Evolutionary conservation across 2,329 filamentous ascomycete species (phyloP).

Genomic region (Karstenula rhodostoma): DNA sequence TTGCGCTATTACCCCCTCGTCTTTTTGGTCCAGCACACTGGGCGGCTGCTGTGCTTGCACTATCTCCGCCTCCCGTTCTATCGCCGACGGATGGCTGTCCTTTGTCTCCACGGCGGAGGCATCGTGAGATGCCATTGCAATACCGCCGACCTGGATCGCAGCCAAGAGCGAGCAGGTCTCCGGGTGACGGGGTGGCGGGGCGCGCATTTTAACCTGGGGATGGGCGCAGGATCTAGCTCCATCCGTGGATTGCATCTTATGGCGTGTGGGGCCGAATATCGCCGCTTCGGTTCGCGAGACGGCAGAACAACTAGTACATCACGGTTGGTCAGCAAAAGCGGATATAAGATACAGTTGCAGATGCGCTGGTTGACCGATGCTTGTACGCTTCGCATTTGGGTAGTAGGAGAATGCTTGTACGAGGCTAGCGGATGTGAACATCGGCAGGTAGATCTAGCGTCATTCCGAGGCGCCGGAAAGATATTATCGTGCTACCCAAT

Average conservation of each 20-base stretch:
- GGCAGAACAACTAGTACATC: neutral
- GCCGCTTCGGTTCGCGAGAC: neutral
- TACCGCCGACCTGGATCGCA: neutral
- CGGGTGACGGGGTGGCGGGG: constrained; percentile 1
- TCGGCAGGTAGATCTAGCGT: neutral
- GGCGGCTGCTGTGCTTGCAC: constrained; percentile 20
- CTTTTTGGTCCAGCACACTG: constrained; percentile 12
- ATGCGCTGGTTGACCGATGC: neutral
- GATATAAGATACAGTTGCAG: neutral
- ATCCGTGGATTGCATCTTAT: neutral
- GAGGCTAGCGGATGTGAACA: neutral
- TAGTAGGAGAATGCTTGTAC: neutral
- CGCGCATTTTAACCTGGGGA: constrained; percentile 3
- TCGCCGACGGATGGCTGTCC: neutral
- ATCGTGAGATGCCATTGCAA: constrained; percentile 4
- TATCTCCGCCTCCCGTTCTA: constrained; percentile 16
- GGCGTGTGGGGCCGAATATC: constrained; percentile 1
- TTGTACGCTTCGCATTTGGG: neutral
- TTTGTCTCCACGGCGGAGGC: neutral
- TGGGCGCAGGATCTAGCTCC: neutral
- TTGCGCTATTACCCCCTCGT: constrained; percentile 16
- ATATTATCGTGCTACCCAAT: neutral
- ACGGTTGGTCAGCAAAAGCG: neutral
- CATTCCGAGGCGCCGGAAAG: neutral
- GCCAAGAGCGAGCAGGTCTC: constrained; percentile 3